Percentiles rank a stretch among this genome's conserved stretches.
Conservation (phyloP, 768 basidiomycete genomes). For the Amanita exitialis region DNA sequence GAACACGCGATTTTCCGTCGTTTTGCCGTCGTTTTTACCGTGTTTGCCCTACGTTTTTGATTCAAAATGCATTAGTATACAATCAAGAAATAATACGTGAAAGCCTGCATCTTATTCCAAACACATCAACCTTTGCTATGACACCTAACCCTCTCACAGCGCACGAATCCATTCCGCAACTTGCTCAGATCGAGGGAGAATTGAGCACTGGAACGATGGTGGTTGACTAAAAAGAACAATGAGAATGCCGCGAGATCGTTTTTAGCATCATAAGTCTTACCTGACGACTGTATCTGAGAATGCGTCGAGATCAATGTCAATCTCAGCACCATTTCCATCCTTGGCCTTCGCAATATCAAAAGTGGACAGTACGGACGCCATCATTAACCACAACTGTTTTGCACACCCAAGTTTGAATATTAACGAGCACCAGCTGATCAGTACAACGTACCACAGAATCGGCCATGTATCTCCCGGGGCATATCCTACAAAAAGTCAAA, state of each 20-base stretch:
- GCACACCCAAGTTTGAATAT: too few relatives aligned
- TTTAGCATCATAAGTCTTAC: not conserved
- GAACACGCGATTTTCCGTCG: too few relatives aligned
- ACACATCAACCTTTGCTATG: too few relatives aligned
- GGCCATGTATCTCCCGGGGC: constrained; percentile 17
- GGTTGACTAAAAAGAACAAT: not conserved
- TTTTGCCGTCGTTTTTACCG: too few relatives aligned
- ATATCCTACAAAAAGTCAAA: constrained; percentile 8
- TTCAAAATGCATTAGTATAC: too few relatives aligned
- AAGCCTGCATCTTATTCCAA: too few relatives aligned
- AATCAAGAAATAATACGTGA: too few relatives aligned
- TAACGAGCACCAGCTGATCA: too few relatives aligned
- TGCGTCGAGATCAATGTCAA: not conserved
- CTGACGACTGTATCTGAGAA: not conserved
- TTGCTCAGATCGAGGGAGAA: not conserved
- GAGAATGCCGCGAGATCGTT: not conserved
- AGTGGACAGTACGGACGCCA: not conserved
- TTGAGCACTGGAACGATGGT: not conserved
- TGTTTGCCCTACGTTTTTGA: too few relatives aligned
- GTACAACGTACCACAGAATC: constrained; percentile 9
- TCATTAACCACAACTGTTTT: not conserved
- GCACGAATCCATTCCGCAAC: not conserved
- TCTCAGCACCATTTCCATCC: not conserved
- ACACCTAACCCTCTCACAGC: too few relatives aligned
- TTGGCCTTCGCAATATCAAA: not conserved